A percentile compares a stretch with the other conserved stretches of the same genome.
Conservation (phyloP, 169 alveolate species). For the Toxoplasma gondii region DNA sequence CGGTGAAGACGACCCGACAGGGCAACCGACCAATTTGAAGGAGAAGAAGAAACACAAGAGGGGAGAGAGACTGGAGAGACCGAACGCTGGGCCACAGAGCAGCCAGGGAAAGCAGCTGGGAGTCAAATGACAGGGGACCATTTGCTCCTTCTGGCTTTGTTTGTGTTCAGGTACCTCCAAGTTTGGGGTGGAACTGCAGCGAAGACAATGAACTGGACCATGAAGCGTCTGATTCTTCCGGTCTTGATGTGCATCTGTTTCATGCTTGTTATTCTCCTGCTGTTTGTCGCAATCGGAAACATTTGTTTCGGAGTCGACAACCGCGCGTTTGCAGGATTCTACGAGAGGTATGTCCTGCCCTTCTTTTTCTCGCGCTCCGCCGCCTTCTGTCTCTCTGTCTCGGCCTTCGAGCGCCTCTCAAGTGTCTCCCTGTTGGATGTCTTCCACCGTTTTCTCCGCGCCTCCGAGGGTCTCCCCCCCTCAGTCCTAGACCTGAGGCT, state of each 20-base stretch:
- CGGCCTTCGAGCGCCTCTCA: neutral
- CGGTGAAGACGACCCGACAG: too few relatives aligned
- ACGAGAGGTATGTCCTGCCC: constrained; percentile 42
- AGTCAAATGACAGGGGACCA: too few relatives aligned
- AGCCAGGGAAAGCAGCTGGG: too few relatives aligned
- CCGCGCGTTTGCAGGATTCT: constrained; percentile 48
- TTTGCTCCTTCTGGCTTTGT: neutral
- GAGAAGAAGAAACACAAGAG: too few relatives aligned
- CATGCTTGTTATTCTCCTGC: constrained; percentile 25
- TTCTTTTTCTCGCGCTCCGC: neutral
- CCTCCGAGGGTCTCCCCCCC: too few relatives aligned
- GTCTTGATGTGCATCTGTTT: neutral
- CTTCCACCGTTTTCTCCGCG: too few relatives aligned
- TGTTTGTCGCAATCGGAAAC: constrained; percentile 58
- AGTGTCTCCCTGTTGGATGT: too few relatives aligned
- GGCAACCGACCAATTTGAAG: too few relatives aligned
- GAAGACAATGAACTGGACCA: neutral
- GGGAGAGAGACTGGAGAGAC: too few relatives aligned
- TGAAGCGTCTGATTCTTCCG: neutral
- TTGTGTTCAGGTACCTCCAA: neutral
- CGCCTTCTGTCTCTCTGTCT: neutral
- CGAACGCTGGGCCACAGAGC: too few relatives aligned
- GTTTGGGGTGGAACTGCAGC: constrained; percentile 11
- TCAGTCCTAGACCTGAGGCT: too few relatives aligned
- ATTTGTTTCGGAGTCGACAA: constrained; percentile 43